Percentiles rank a stretch among this genome's conserved stretches.
Conservation (phyloP, 1,284 basidiomycete species). For the Ustilago shanxiensis region DNA sequence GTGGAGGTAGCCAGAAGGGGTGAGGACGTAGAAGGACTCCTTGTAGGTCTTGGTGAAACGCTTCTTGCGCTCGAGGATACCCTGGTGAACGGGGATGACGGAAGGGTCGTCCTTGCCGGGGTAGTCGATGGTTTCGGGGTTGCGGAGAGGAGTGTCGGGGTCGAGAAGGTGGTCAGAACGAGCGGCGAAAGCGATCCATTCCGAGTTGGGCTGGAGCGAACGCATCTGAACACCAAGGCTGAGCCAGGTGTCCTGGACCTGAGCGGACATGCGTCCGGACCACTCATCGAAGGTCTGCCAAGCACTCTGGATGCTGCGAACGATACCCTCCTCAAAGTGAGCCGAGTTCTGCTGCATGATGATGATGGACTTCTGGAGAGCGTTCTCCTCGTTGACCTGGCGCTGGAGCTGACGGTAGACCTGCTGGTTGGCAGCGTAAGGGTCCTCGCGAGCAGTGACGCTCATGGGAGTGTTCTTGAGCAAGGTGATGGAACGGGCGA, state of each 20-base stretch:
- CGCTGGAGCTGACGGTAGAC: conserved; percentile 90
- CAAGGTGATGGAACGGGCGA: conserved; percentile 86
- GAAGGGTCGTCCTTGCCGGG: conserved; percentile 93
- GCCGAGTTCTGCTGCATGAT: conserved; percentile 98
- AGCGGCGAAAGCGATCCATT: conserved; percentile 96
- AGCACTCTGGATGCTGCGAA: conserved; percentile 92
- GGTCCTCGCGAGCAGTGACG: conserved; percentile 85
- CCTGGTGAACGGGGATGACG: conserved; percentile 88
- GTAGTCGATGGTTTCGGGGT: conserved; percentile 79
- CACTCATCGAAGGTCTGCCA: conserved; percentile 99
- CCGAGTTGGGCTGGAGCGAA: conserved; percentile 87
- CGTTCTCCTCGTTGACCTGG: conserved; percentile 93
- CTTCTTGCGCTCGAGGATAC: conserved; percentile 95
- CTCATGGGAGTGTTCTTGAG: conserved; percentile 96
- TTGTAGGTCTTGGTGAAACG: conserved; percentile 91
- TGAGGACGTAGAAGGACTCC: conserved; percentile 85
- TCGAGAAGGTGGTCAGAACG: conserved; percentile 95
- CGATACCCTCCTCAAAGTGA: conserved; percentile 96
- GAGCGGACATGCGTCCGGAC: conserved; percentile 82
- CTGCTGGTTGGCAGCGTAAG: conserved; percentile 82
- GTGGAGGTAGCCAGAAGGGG: conserved; percentile 94
- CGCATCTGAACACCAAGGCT: conserved; percentile 83
- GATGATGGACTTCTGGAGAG: conserved; percentile 97
- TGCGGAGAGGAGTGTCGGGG: conserved; percentile 84
- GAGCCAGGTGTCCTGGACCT: conserved; percentile 85